phyloP scores from a whole-genome alignment of 371 early-diverging fungal genomes.

The Mucor plumbeus region DNA sequence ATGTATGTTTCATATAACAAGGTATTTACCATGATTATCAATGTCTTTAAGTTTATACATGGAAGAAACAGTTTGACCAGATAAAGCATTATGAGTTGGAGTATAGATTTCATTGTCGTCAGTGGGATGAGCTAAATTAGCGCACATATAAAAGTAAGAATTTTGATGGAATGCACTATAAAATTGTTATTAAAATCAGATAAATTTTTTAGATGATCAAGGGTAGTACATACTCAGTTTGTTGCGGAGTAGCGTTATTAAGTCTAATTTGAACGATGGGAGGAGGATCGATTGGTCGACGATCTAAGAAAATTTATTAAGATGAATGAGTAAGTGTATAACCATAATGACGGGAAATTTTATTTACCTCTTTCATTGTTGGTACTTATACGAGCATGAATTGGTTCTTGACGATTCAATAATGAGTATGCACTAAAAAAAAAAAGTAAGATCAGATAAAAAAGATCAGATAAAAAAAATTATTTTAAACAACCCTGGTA shows the following conservation, averaged over 20 bases:
- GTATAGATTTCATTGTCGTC: conserved; percentile 40
- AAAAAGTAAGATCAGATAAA: not conserved
- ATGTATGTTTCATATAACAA: not conserved
- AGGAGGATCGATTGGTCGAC: conserved; percentile 40
- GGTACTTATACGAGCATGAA: conserved; percentile 36
- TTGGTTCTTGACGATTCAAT: conserved; percentile 29
- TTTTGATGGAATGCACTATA: conserved; percentile 69
- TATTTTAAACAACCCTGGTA: conserved; percentile 6
- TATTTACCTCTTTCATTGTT: conserved; percentile 36
- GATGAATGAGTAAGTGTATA: not conserved
- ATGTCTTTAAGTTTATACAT: conserved; percentile 54
- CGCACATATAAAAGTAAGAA: conserved; percentile 52
- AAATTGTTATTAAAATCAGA: conserved; percentile 21
- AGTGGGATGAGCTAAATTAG: conserved; percentile 49
- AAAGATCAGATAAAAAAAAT: conserved; percentile 6
- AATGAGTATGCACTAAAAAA: conserved; percentile 11
- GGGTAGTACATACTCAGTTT: conserved; percentile 22
- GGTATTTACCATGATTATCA: conserved; percentile 40
- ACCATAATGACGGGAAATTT: not conserved
- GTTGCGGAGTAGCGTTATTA: conserved; percentile 26
- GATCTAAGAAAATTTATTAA: conserved; percentile 23
- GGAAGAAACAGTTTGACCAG: conserved; percentile 53
- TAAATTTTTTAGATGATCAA: conserved; percentile 11
- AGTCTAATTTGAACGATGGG: conserved; percentile 36
- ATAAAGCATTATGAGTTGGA: conserved; percentile 46